Evolutionary conservation across 2,329 filamentous ascomycete genomes (phyloP).

Genomic region (Monosporascus sp.): DNA sequence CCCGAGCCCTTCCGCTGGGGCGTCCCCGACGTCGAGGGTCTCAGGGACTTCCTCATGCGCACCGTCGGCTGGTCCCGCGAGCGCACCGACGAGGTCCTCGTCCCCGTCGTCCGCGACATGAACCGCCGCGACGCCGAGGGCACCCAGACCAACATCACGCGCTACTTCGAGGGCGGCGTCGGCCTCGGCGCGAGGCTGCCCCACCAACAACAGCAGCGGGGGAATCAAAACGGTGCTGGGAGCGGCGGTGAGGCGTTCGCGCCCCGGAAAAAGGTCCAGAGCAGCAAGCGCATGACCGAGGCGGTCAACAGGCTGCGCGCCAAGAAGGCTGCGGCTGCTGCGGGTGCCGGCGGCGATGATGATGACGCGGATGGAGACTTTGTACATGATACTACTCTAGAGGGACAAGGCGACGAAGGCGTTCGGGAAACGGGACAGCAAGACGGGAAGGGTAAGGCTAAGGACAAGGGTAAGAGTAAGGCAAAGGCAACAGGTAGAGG

Average conservation of each 20-base stretch:
- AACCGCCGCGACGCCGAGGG: conserved; percentile 83
- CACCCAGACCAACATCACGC: conserved; percentile 94
- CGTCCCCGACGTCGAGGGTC: conserved; percentile 81
- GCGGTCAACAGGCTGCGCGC: conserved; percentile 63
- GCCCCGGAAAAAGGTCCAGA: conserved; percentile 59
- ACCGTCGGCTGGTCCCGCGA: conserved; percentile 93
- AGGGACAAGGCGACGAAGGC: conserved; percentile 1
- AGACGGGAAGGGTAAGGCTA: conserved; percentile 6
- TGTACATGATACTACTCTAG: conserved; percentile 4
- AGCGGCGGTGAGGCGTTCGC: conserved; percentile 55
- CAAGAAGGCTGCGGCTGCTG: conserved; percentile 3
- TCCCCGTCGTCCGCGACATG: conserved; percentile 94
- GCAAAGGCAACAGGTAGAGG: conserved; percentile 12
- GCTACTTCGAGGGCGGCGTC: conserved; percentile 74
- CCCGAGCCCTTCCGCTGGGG: conserved; percentile 88
- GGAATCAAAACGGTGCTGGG: background rate
- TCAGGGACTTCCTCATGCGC: conserved; percentile 79
- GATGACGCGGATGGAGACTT: conserved; percentile 15
- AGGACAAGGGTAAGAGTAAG: conserved; percentile 6
- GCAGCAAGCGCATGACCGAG: conserved; percentile 71
- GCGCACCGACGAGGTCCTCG: conserved; percentile 88
- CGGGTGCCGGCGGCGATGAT: conserved; percentile 14
- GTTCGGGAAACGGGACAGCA: conserved; percentile 8
- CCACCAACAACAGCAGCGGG: background rate
- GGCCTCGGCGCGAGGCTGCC: conserved; percentile 52